These are phyloP conservation scores for Penicillium pancosmium DNA, from an alignment of 495 filamentous ascomycete genomes.

Conservation along the genomic window DNA sequence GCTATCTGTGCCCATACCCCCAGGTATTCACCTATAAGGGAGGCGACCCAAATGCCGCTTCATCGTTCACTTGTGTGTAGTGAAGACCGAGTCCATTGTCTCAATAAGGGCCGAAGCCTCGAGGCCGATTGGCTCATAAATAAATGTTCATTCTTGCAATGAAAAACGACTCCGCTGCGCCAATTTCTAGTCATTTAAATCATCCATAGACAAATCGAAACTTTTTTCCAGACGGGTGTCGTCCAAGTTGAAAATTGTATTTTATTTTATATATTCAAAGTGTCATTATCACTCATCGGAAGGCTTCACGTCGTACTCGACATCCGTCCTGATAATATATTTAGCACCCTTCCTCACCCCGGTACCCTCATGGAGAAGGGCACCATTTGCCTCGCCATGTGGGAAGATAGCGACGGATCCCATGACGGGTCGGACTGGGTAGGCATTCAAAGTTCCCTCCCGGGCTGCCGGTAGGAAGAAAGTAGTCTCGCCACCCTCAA, in stretches of 20 bases:
- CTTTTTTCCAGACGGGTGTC: too few relatives aligned
- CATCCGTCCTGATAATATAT: slow-evolving; percentile 44
- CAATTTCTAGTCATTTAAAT: too few relatives aligned
- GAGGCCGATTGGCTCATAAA: too few relatives aligned
- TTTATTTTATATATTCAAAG: not conserved
- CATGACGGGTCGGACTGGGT: slow-evolving; percentile 45
- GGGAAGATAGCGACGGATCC: slow-evolving; percentile 44
- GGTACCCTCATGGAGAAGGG: slow-evolving; percentile 43
- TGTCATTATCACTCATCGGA: slow-evolving; percentile 12
- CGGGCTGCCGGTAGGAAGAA: slow-evolving; percentile 41
- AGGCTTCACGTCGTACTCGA: slow-evolving; percentile 45
- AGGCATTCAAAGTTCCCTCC: slow-evolving; percentile 42
- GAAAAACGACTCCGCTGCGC: too few relatives aligned
- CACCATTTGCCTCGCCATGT: slow-evolving; percentile 42
- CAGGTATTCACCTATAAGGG: slow-evolving; percentile 22
- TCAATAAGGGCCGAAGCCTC: too few relatives aligned
- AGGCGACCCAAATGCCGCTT: slow-evolving; percentile 15
- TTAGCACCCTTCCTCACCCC: slow-evolving; percentile 42
- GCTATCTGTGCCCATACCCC: slow-evolving; percentile 12
- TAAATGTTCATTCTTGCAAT: too few relatives aligned
- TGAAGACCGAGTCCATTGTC: not conserved
- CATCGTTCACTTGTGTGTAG: slow-evolving; percentile 8
- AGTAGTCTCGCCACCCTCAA: slow-evolving; percentile 45
- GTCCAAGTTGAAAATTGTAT: not conserved
- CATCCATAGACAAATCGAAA: too few relatives aligned